Evolutionary conservation across 1,139 yeast species (phyloP), one percentile per base, ranked within the genome.

Genomic region (Ogataea hybrid): DNA sequence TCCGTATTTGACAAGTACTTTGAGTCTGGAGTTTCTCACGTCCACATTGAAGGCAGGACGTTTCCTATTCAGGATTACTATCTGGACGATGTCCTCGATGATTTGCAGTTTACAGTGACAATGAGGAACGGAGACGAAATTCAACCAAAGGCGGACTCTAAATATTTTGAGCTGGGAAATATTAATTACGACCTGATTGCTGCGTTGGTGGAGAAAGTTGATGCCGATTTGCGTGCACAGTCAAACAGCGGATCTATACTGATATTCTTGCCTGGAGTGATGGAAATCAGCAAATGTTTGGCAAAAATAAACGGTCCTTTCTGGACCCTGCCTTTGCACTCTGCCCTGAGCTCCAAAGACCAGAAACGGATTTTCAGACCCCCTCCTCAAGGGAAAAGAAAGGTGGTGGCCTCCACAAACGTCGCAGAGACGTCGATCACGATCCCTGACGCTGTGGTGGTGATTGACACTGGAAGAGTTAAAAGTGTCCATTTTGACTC

Each of bases 381-480:
- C 4, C 72, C 84, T 0, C 79, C 81, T 1, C 59, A 53, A 1
- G 75, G 77, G 0, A 67, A 69, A 30, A 70, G 96, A 46, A 92
- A 90, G 55, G 75, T 90, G 29, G 87, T 90, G n/a, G 89, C 87
- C 0, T 79, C 96, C 1, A 92, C 98, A 0, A 92, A 86, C 56
- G 83, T 86, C 48, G 84, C 72, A 3, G 81, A 75, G 58, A 77
- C 83, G 0, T 76, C 81, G 5, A 74, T 77, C 43, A 77, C 83
- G 6, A 92, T 92, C 43, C 89, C 96, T 9, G 97, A 92, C 64
- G 87, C 94, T 64, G 96, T 89, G 15, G 95, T 81, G 0, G 97
- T 92, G 1, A 77, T 92, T 31, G 97, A 92, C 59, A 70, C 87
- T 1, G 98, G 97, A 3, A 70, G 90, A 42, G 90, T 87, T 3